A percentile compares a stretch with the other conserved stretches of the same genome.
Evolutionary conservation across 352 stramenopile species (phyloP).

Genomic region (Peronospora belbahrii): DNA sequence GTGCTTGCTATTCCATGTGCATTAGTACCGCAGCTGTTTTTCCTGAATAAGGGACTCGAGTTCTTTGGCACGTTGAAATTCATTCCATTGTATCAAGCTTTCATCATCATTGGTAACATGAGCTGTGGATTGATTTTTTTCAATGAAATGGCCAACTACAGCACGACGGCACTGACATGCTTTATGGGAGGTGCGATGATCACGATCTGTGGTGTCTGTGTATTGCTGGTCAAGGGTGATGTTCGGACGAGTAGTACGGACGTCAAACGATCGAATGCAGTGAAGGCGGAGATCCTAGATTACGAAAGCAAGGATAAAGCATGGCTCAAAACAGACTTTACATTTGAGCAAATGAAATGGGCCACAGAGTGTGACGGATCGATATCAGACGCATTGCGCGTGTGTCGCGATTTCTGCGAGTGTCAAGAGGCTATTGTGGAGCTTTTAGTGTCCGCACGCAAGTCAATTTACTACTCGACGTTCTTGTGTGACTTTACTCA

Average conservation of each 20-base stretch:
- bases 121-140: conserved; percentile 71
- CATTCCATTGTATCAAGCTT: conserved; percentile 74
- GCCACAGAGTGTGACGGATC: conserved; percentile 22
- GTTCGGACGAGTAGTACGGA: conserved; percentile 8
- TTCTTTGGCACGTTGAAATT: conserved; percentile 77
- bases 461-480: conserved; percentile 71
- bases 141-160: conserved; percentile 69
- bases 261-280: conserved; percentile 5
- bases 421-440: conserved; percentile 56
- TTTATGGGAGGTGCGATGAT: conserved; percentile 50
- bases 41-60: conserved; percentile 72
- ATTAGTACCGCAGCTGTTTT: conserved; percentile 63
- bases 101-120: conserved; percentile 78
- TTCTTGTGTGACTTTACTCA: conserved; percentile 76
- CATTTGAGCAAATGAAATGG: conserved; percentile 59
- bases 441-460: conserved; percentile 42
- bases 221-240: conserved; percentile 55
- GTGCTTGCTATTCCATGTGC: conserved; percentile 48
- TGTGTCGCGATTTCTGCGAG: conserved; percentile 51
- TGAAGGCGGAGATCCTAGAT: conserved; percentile 24
- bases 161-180: conserved; percentile 26
- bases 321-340: conserved; percentile 36
- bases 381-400: conserved; percentile 20
- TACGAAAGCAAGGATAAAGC: conserved; percentile 10
- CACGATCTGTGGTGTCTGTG: conserved; percentile 54